Conservation (phyloP, 2,329 filamentous ascomycete species). For the Pyrenophora seminiperda region DNA sequence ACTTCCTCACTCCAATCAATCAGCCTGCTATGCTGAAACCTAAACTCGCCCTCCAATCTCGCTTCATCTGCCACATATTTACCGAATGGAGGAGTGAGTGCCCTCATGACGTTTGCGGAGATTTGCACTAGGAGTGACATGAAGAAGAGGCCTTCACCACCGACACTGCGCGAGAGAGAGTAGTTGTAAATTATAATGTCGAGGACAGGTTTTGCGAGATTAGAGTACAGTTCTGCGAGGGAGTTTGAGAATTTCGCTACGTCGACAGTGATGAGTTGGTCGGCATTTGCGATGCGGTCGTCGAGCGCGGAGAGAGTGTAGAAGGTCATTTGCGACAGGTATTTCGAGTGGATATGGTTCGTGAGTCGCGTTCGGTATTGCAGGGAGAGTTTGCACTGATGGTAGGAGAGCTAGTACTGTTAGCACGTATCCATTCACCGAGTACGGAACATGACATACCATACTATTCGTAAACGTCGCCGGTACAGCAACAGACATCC, state of each 20-base stretch:
- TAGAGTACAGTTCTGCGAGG: slow-evolving; percentile 92
- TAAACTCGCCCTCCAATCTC: slow-evolving; percentile 90
- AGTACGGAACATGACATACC: slow-evolving; percentile 59
- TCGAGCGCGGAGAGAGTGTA: slow-evolving; percentile 95
- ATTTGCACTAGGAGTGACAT: slow-evolving; percentile 94
- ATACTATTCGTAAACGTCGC: slow-evolving; percentile 99
- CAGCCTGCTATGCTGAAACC: slow-evolving; percentile 90
- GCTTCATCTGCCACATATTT: slow-evolving; percentile 98
- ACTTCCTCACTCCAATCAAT: slow-evolving; percentile 98
- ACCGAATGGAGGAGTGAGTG: slow-evolving; percentile 92
- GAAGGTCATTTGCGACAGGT: slow-evolving; percentile 96
- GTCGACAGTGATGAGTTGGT: slow-evolving; percentile 96
- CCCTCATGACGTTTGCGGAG: slow-evolving; percentile 90
- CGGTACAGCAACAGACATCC: slow-evolving; percentile 96
- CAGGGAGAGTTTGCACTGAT: slow-evolving; percentile 91
- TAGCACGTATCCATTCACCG: slow-evolving; percentile 7
- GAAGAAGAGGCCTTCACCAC: slow-evolving; percentile 91
- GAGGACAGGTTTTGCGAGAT: slow-evolving; percentile 89
- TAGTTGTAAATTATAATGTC: slow-evolving; percentile 98
- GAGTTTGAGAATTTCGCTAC: slow-evolving; percentile 96
- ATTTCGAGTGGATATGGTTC: slow-evolving; percentile 93
- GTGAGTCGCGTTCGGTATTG: slow-evolving; percentile 93
- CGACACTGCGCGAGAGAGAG: slow-evolving; percentile 90
- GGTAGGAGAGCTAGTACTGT: slow-evolving; percentile 77
- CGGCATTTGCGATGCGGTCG: slow-evolving; percentile 97